Percentiles rank a stretch among this genome's conserved stretches.
phyloP scores from a whole-genome alignment of 2,329 filamentous ascomycete species.

The Plenodomus tracheiphilus region DNA sequence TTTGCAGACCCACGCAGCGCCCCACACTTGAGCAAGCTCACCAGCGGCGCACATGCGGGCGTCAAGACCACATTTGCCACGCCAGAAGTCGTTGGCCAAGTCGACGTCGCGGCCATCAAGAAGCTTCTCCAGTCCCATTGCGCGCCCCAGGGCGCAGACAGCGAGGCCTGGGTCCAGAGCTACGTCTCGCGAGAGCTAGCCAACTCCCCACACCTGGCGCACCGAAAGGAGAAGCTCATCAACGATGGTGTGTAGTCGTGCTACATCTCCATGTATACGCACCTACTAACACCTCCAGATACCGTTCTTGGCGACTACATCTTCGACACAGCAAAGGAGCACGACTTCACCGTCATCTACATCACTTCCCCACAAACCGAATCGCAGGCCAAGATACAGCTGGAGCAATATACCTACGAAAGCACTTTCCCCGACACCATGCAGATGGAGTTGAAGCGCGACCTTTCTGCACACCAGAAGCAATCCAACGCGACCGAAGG shows the following conservation, averaged over 20 bases:
- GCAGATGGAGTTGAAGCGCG: constrained; percentile 76
- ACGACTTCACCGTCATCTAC: constrained; percentile 75
- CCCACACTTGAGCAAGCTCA: constrained; percentile 59
- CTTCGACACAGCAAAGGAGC: constrained; percentile 45
- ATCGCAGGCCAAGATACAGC: constrained; percentile 25
- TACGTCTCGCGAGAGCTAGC: constrained; percentile 17
- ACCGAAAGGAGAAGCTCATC: background rate
- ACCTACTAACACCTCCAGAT: constrained; percentile 21
- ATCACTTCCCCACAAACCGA: constrained; percentile 62
- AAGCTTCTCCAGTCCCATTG: constrained; percentile 53
- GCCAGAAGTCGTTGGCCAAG: constrained; percentile 56
- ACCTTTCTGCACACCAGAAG: constrained; percentile 46
- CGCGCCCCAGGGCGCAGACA: constrained; percentile 42
- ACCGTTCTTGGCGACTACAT: constrained; percentile 26
- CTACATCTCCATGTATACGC: background rate
- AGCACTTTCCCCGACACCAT: constrained; percentile 64
- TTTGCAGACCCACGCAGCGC: constrained; percentile 59
- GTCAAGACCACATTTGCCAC: constrained; percentile 58
- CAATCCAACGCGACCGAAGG: constrained; percentile 28
- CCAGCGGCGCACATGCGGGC: constrained; percentile 53
- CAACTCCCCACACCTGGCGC: constrained; percentile 5
- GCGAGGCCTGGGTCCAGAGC: constrained; percentile 10
- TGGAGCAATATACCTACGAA: constrained; percentile 63
- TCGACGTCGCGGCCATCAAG: constrained; percentile 51
- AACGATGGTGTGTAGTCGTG: background rate